phyloP scores from a whole-genome alignment of 805 yeast genomes.

The Candida mattraensis region DNA sequence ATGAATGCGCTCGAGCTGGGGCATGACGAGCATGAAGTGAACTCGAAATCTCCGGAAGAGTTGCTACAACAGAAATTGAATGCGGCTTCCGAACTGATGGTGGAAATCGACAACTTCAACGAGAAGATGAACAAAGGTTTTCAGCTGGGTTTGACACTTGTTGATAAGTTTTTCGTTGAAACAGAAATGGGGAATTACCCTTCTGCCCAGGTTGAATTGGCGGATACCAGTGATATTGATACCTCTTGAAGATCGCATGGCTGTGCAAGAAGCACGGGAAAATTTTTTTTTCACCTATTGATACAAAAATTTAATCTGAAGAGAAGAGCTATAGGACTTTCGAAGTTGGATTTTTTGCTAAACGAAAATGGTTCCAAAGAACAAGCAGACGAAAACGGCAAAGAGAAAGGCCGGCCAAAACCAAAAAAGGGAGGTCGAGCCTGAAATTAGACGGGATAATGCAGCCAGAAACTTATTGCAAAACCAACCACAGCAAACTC shows the following conservation, averaged over 20 bases:
- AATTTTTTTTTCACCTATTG: background rate
- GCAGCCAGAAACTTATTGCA: conserved; percentile 68
- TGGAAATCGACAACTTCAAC: conserved; percentile 9
- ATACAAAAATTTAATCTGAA: background rate
- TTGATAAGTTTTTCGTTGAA: too few relatives aligned
- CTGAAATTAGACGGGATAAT: conserved; percentile 66
- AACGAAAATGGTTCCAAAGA: conserved; percentile 30
- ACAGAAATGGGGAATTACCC: too few relatives aligned
- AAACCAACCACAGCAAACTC: conserved; percentile 57
- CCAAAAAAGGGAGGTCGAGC: conserved; percentile 53
- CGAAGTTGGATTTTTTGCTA: too few relatives aligned
- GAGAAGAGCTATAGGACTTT: too few relatives aligned
- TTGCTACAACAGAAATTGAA: conserved; percentile 7
- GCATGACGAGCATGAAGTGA: conserved; percentile 10
- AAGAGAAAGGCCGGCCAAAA: conserved; percentile 56
- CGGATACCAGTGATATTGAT: too few relatives aligned
- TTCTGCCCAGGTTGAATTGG: too few relatives aligned
- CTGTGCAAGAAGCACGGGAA: conserved; percentile 8
- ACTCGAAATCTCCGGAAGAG: conserved; percentile 5
- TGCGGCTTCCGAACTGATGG: conserved; percentile 5
- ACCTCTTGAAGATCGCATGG: too few relatives aligned
- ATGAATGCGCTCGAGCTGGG: conserved; percentile 28
- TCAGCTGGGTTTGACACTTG: conserved; percentile 11
- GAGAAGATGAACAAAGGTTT: conserved; percentile 10
- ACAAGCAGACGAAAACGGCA: conserved; percentile 53